phyloP scores from a whole-genome alignment of 2,329 filamentous ascomycete genomes.

The Ambrosiella xylebori region DNA sequence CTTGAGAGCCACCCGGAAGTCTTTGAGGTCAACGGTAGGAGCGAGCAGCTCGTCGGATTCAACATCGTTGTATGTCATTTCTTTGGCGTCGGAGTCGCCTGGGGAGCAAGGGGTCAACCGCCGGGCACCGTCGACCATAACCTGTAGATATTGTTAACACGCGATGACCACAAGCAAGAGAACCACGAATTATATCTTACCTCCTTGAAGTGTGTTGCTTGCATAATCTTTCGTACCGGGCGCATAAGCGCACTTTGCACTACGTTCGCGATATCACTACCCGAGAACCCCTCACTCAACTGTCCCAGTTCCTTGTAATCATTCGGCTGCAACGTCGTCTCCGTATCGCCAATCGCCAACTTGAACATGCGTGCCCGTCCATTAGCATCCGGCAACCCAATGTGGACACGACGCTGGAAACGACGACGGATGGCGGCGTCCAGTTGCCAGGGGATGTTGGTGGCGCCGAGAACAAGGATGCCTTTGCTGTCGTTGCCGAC shows the following conservation, averaged over 20 bases:
- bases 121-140: constrained; percentile 47
- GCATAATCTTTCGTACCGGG: constrained; percentile 89
- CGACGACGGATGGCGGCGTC: constrained; percentile 89
- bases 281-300: constrained; percentile 83
- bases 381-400: constrained; percentile 72
- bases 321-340: constrained; percentile 58
- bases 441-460: constrained; percentile 97
- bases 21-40: constrained; percentile 70
- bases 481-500: constrained; percentile 91
- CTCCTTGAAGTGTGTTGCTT: constrained; percentile 93
- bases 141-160: constrained; percentile 30
- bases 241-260: constrained; percentile 97
- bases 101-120: constrained; percentile 86
- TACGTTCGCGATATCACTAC: constrained; percentile 87
- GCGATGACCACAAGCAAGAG: neutral
- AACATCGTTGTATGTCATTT: constrained; percentile 88
- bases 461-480: constrained; percentile 85
- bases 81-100: constrained; percentile 65
- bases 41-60: constrained; percentile 72
- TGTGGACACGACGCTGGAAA: constrained; percentile 92
- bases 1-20: constrained; percentile 86
- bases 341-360: constrained; percentile 80
- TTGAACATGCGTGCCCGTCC: constrained; percentile 92
- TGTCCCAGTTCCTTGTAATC: constrained; percentile 70
- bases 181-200: constrained; percentile 28